Percentiles rank a stretch among this genome's conserved stretches.
Conservation (phyloP, 2,329 filamentous ascomycete genomes). For the Pseudonectria foliicola region DNA sequence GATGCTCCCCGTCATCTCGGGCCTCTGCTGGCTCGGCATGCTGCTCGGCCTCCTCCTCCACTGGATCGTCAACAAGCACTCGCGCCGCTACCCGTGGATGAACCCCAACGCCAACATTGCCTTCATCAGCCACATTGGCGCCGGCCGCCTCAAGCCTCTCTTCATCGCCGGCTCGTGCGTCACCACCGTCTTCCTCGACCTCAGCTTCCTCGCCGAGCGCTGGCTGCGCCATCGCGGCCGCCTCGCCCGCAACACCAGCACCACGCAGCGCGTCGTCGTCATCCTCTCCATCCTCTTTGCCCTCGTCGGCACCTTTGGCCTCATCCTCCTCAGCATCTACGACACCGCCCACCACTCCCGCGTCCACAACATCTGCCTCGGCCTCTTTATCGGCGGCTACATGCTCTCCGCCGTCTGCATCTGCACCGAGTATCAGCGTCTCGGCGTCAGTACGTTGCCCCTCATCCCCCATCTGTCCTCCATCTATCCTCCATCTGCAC, state of each 20-base stretch:
- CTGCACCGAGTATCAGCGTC: constrained; percentile 81
- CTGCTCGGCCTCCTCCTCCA: constrained; percentile 63
- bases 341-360: constrained; percentile 64
- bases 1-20: constrained; percentile 64
- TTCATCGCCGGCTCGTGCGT: constrained; percentile 67
- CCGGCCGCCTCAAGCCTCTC: constrained; percentile 59
- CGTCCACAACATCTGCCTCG: constrained; percentile 69
- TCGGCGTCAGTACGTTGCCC: constrained; percentile 58
- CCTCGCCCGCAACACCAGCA: constrained; percentile 63
- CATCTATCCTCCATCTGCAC: too few relatives aligned
- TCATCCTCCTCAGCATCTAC: constrained; percentile 80
- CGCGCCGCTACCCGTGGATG: constrained; percentile 57
- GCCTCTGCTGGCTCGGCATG: constrained; percentile 58
- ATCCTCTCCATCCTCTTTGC: constrained; percentile 59
- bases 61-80: constrained; percentile 54
- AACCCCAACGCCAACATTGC: constrained; percentile 50
- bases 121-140: constrained; percentile 65
- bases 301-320: constrained; percentile 65
- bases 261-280: constrained; percentile 56
- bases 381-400: constrained; percentile 81
- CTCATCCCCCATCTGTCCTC: background rate
- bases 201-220: constrained; percentile 73
- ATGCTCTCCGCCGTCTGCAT: constrained; percentile 79
- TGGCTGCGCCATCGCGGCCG: constrained; percentile 78
- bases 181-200: constrained; percentile 73